A percentile compares a stretch with the other conserved stretches of the same genome.
phyloP scores from a whole-genome alignment of 1,284 basidiomycete genomes.

The Microbotryum silenes-acaulis region DNA sequence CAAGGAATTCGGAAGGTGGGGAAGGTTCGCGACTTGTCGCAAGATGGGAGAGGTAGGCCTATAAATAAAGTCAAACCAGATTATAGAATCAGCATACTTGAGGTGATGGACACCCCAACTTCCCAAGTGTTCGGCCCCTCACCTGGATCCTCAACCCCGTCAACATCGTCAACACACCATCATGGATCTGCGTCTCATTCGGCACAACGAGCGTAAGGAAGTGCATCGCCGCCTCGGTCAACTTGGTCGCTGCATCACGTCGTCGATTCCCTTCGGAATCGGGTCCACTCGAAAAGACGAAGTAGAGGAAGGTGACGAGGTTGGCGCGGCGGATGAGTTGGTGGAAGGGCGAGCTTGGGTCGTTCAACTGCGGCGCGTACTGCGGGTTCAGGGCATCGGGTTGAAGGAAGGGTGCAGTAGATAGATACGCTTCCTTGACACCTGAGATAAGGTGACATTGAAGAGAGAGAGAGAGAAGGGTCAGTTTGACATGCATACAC shows the following conservation, averaged over 20 bases:
- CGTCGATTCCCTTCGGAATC: neutral
- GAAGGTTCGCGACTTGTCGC: neutral
- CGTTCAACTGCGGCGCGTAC: too few relatives aligned
- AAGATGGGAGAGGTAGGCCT: constrained; percentile 13
- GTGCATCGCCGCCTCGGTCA: too few relatives aligned
- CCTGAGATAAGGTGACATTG: too few relatives aligned
- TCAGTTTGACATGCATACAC: too few relatives aligned
- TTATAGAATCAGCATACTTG: too few relatives aligned
- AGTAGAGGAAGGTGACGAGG: constrained; percentile 16
- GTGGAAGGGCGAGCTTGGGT: too few relatives aligned
- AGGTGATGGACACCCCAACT: too few relatives aligned
- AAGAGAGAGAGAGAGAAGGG: too few relatives aligned
- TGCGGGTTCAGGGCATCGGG: too few relatives aligned
- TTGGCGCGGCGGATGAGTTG: constrained; percentile 11
- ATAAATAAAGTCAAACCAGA: neutral
- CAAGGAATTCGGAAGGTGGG: neutral
- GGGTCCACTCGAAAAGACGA: constrained; percentile 12
- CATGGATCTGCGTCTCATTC: constrained; percentile 1
- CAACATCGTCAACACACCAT: constrained; percentile 3
- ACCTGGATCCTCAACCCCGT: constrained; percentile 20
- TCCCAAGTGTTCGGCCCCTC: neutral
- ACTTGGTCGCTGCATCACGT: too few relatives aligned
- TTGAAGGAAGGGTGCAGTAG: too few relatives aligned
- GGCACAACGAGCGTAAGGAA: neutral
- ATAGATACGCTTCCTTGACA: too few relatives aligned